phyloP scores from a whole-genome alignment of 352 stramenopile genomes.

The Pythium graminicola region DNA sequence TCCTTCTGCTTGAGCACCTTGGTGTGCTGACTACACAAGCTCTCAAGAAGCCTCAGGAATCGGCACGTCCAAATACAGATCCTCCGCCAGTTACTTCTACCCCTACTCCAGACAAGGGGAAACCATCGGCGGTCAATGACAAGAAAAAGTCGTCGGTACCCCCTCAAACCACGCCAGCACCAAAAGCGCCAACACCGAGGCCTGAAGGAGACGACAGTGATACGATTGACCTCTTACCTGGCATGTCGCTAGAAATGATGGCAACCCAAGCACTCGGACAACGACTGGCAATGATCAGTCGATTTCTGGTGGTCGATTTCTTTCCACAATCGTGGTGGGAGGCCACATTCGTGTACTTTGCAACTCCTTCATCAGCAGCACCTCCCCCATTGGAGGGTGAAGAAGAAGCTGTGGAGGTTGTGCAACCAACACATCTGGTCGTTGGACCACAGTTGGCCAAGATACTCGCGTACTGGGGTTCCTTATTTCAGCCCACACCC shows the following conservation, averaged over 20 bases:
- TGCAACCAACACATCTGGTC: conserved; percentile 11
- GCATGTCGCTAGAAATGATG: conserved; percentile 22
- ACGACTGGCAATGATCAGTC: conserved; percentile 5
- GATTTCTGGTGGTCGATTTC: conserved; percentile 10
- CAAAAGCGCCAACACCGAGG: not conserved
- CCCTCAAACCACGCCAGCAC: not conserved
- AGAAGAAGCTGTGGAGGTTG: not conserved
- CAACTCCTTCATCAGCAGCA: not conserved
- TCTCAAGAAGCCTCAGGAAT: not conserved
- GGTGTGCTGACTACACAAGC: conserved; percentile 12
- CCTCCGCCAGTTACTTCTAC: not conserved
- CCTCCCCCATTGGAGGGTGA: not conserved
- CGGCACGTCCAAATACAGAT: not conserved
- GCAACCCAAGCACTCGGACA: conserved; percentile 15
- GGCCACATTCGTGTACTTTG: conserved; percentile 20
- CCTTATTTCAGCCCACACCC: conserved; percentile 21
- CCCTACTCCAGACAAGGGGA: conserved; percentile 12
- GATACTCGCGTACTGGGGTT: conserved; percentile 24
- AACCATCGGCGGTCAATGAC: conserved; percentile 7
- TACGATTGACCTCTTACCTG: conserved; percentile 11
- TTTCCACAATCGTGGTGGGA: conserved; percentile 26
- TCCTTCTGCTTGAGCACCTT: conserved; percentile 43
- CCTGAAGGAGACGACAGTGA: not conserved
- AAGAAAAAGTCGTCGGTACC: conserved; percentile 14
- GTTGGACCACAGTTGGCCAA: conserved; percentile 16